Evolutionary conservation across 2,329 filamentous ascomycete species (phyloP), one percentile per base, ranked within the genome.

Genomic region (Ilyonectria sp.): DNA sequence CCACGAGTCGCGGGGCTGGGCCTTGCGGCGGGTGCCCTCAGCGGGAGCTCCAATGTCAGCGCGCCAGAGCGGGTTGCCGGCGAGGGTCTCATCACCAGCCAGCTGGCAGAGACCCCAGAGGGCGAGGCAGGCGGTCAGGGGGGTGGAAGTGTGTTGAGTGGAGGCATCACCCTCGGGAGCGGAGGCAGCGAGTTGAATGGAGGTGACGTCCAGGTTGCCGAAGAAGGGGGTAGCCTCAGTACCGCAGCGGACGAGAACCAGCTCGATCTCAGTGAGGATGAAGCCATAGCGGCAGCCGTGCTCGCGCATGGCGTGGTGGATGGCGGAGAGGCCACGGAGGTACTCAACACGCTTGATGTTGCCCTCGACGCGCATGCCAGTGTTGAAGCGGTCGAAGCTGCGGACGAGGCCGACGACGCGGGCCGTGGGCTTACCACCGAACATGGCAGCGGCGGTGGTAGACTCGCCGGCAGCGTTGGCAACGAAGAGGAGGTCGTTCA

Each of bases 201-300:
- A 87, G 19, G 85, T 83, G 31, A 97, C 87, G 80, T 98, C 95
- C 6, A 98, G 85, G 80, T 91, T 94, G n/a, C 95, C 95, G 77
- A 97, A 98, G 79, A 94, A 91, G 0, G 95, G 95, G 1, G 90
- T 90, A 46, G 86, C 82, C 76, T 87, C 91, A 73, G 79, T 89
- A 59, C 95, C 94, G 72, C 93, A 93, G 75, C 95, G 93, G 1
- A 97, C 94, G 74, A 96, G 91, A 44, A 98, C 91, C 9, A 98
- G 90, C 83, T 98, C 95, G 75, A 97, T 97, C 82, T 98, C 95
- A 1, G 94, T 98, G 77, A 98, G 90, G 80, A 98, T 95, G 85
- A 97, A 98, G 61, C 95, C 95, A 80, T 98, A 98, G 66, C 95
- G 91, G 79, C 94, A 97, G 72, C 91, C 91, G 82, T 97, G 93